Percentiles rank a stretch among this genome's conserved stretches.
Conservation (phyloP, 2,329 filamentous ascomycete species). For the Fusarium phyllophilum region DNA sequence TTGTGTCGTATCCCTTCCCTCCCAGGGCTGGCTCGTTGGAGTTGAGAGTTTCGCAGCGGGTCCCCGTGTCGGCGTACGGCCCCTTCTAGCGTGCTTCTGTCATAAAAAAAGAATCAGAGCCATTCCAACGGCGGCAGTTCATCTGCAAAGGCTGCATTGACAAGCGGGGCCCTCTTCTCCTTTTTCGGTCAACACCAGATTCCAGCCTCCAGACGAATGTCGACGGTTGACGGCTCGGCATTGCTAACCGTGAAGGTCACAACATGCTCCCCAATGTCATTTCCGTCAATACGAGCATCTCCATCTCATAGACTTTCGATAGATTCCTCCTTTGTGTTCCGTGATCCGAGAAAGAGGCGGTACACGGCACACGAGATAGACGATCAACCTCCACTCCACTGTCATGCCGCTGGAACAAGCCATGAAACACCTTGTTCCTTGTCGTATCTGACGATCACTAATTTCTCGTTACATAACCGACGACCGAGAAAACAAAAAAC, state of each 20-base stretch:
- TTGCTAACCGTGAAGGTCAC: background rate
- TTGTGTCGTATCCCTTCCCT: background rate
- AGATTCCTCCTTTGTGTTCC: background rate
- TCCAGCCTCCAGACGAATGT: background rate
- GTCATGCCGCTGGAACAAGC: background rate
- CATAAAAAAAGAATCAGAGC: constrained; percentile 20
- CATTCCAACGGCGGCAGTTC: constrained; percentile 32
- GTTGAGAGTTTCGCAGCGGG: constrained; percentile 5
- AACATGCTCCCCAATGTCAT: background rate
- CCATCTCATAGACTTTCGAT: background rate
- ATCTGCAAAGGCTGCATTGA: constrained; percentile 23
- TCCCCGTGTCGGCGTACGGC: background rate
- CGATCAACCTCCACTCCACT: background rate
- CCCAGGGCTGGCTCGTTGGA: constrained; percentile 16
- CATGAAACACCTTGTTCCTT: constrained; percentile 5
- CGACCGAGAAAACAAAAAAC: background rate
- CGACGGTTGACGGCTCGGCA: too few species aligned
- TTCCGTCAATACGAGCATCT: constrained; percentile 18
- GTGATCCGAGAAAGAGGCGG: background rate
- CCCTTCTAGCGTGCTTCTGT: constrained; percentile 25
- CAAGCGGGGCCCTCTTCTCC: constrained; percentile 4
- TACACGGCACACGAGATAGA: constrained; percentile 7
- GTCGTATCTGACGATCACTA: constrained; percentile 12
- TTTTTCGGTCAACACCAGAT: constrained; percentile 6
- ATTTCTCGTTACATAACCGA: constrained; percentile 7